Base-by-base conservation (phyloP, 176 grass and related monocot genomes). In the Neostapfia colusana region DNA sequence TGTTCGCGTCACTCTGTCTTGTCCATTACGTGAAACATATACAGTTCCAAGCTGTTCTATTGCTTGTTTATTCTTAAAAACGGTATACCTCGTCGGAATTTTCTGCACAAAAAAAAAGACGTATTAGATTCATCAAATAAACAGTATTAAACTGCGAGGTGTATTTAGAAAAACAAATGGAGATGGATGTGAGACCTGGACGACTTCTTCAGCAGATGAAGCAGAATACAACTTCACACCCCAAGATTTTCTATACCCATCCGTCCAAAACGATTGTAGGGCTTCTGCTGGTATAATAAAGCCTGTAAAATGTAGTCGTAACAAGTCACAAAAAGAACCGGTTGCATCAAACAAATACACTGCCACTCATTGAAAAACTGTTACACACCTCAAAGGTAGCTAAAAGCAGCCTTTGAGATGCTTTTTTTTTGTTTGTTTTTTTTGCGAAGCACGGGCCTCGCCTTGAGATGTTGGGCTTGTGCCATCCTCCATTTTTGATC, bases 211-310 rank as follows among this genome's bases (percentile, higher is more conserved):
- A 4, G 56, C 40, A 71, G 89, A 94, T 73, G 89, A 87, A 25
- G 87, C 66, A 56, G 83, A 90, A 70, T 82, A 75, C 70, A 98
- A 88, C 81, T 91, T 90, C 61, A 88, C 69, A 67, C 77, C 87
- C 95, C 95, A 98, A 24, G 91, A 88, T 86, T 94, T 95, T 64
- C 89, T 50, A 88, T 90, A 88, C 17, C 53, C 74, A 65, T 98
- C 89, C 0, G 87, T 86, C 95, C 95, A 98, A 84, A 81, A 88
- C 21, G 69, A 65, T 61, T 88, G 55, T 23, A 98, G 85, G 50
- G 89, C 87, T 92, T 98, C 89, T 69, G 73, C 79, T 77, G 91
- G 95, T 86, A 98, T 86, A 98, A 58, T 46, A 82, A 94, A 26
- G 80, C 91, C 95, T 98, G 80, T 36, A 75, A 81, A 73, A 79